Evolutionary conservation across 768 basidiomycete genomes (phyloP).

Genomic region (Calocybe indica): DNA sequence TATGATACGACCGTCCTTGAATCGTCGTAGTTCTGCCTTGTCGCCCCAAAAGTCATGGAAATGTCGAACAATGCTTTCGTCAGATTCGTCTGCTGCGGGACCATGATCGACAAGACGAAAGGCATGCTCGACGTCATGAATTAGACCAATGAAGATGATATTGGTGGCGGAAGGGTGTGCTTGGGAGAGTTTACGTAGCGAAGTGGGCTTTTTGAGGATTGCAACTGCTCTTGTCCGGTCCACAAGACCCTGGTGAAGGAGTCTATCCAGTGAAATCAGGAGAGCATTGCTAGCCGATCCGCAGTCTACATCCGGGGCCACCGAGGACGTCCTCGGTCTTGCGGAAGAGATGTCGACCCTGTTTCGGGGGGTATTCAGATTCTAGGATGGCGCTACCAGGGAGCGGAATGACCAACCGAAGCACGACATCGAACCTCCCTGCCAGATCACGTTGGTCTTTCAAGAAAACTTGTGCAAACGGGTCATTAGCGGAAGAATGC

Average conservation of each 20-base stretch:
- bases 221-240: conserved; percentile 62
- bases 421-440: conserved; percentile 68
- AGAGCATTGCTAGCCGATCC: conserved; percentile 57
- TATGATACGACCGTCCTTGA: conserved; percentile 90
- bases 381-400: background rate
- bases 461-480: conserved; percentile 69
- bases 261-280: conserved; percentile 41
- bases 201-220: conserved; percentile 48
- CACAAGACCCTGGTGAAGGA: conserved; percentile 64
- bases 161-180: conserved; percentile 45
- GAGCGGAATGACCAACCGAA: conserved; percentile 40
- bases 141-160: conserved; percentile 64
- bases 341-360: conserved; percentile 55
- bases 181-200: conserved; percentile 43
- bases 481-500: conserved; percentile 41
- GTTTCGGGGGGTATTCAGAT: conserved; percentile 4
- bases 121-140: conserved; percentile 67
- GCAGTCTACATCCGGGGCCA: conserved; percentile 45
- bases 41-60: conserved; percentile 90
- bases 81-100: conserved; percentile 63
- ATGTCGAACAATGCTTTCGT: conserved; percentile 39
- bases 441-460: conserved; percentile 59
- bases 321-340: conserved; percentile 34
- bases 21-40: conserved; percentile 88
- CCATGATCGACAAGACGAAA: conserved; percentile 91